Evolutionary conservation across 768 basidiomycete species (phyloP).

Genomic region (Russula brevipes): DNA sequence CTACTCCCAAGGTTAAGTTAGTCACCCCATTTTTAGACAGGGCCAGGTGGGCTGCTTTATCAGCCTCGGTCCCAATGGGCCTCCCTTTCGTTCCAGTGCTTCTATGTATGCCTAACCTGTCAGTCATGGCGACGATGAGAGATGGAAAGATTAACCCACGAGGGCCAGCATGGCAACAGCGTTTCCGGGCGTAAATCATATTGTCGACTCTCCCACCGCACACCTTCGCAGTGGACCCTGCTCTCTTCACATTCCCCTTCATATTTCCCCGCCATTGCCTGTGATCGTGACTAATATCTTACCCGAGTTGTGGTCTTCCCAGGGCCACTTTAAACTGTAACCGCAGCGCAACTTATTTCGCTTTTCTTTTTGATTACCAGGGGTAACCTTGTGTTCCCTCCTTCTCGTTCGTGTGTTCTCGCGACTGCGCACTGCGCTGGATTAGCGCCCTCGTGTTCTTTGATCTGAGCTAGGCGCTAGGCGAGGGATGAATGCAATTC

Average conservation of each 20-base stretch:
- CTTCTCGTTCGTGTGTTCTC: not conserved
- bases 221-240: slow-evolving; percentile 10
- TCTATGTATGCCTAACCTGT: not conserved
- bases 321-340: slow-evolving; percentile 9
- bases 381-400: not conserved
- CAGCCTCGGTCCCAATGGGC: not conserved
- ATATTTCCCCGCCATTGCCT: slow-evolving; percentile 5
- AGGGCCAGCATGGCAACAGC: slow-evolving; percentile 22
- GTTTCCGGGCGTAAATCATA: slow-evolving; percentile 14
- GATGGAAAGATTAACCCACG: slow-evolving; percentile 1
- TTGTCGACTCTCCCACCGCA: not conserved
- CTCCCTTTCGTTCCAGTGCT: too few species aligned
- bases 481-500: not conserved
- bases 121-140: slow-evolving; percentile 7
- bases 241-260: slow-evolving; percentile 15
- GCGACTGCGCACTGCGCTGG: not conserved
- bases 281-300: slow-evolving; percentile 7
- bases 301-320: not conserved
- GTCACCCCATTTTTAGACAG: slow-evolving; percentile 2
- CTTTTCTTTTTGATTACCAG: not conserved
- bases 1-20: not conserved
- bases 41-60: not conserved
- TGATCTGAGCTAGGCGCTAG: not conserved
- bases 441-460: slow-evolving; percentile 6
- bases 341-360: not conserved